Conservation (phyloP, 1,284 basidiomycete species). For the Leccinum holopus region DNA sequence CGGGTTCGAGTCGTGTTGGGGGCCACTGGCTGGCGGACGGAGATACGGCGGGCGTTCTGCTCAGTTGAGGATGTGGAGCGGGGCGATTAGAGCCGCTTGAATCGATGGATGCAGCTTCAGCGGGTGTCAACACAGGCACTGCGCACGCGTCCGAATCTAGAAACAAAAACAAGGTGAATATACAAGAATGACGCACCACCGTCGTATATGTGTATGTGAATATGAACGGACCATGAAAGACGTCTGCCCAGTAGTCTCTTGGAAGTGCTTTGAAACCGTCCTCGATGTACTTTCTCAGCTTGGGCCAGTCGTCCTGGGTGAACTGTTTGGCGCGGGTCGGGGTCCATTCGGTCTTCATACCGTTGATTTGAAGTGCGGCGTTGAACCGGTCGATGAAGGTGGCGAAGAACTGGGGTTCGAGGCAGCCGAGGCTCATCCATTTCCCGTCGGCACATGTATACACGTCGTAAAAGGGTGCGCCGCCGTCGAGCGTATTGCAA, state of each 20-base stretch:
- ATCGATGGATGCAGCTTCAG: constrained; percentile 53
- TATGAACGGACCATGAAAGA: constrained; percentile 57
- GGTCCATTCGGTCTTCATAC: constrained; percentile 47
- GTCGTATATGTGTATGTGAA: not conserved
- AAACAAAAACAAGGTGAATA: not conserved
- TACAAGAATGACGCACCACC: not conserved
- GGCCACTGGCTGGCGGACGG: constrained; percentile 3
- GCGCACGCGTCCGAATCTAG: constrained; percentile 74
- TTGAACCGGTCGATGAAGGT: constrained; percentile 60
- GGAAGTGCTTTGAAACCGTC: constrained; percentile 61
- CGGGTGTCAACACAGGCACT: constrained; percentile 68
- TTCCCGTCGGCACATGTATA: constrained; percentile 72
- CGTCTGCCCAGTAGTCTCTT: constrained; percentile 66
- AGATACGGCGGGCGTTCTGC: constrained; percentile 29
- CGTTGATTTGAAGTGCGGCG: constrained; percentile 46
- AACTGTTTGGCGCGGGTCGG: constrained; percentile 53
- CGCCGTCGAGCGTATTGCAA: constrained; percentile 70
- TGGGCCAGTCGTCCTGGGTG: constrained; percentile 59
- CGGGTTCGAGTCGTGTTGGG: constrained; percentile 39
- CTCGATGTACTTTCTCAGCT: constrained; percentile 56
- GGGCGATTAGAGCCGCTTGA: constrained; percentile 40
- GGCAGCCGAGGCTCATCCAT: constrained; percentile 76
- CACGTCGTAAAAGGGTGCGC: constrained; percentile 76
- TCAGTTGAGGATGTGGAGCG: constrained; percentile 50
- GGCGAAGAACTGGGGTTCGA: constrained; percentile 71